Evolutionary conservation across 345 rosid genomes (phyloP).

Genomic region (Salix purpurea): DNA sequence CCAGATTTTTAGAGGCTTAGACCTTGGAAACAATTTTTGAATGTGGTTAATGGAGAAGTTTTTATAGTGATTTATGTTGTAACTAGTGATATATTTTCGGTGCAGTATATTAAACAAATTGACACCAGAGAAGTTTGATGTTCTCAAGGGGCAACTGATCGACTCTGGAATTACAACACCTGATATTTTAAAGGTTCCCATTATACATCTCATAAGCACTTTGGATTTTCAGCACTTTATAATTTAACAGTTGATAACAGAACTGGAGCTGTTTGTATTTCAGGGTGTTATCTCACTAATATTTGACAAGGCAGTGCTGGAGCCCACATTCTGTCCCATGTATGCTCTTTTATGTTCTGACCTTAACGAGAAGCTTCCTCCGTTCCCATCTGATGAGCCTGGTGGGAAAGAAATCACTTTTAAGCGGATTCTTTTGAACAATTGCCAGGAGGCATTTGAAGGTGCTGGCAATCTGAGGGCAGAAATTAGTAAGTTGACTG

Average conservation of each 20-base stretch:
- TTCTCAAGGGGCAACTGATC: conserved; percentile 84
- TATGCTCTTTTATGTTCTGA: conserved; percentile 77
- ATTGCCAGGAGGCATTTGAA: conserved; percentile 88
- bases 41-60: background rate
- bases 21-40: background rate
- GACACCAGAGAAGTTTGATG: conserved; percentile 87
- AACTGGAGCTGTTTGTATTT: conserved; percentile 12
- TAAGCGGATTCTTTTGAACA: conserved; percentile 71
- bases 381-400: conserved; percentile 74
- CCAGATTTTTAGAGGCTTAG: background rate
- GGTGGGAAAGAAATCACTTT: conserved; percentile 75
- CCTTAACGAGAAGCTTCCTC: conserved; percentile 65
- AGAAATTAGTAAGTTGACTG: conserved; percentile 62
- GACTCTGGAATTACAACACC: conserved; percentile 84
- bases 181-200: conserved; percentile 64
- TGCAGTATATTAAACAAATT: conserved; percentile 80
- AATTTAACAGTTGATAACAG: background rate
- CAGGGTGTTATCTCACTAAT: conserved; percentile 86
- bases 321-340: conserved; percentile 89
- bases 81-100: background rate
- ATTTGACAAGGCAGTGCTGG: conserved; percentile 83
- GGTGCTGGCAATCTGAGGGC: conserved; percentile 69
- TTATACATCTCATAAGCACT: background rate
- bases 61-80: background rate
- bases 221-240: too few relatives aligned